A percentile compares a stretch with the other conserved stretches of the same genome.
These are phyloP conservation scores for Xylaria flabelliformis DNA, from an alignment of 495 filamentous ascomycete species.

Conservation along the genomic window DNA sequence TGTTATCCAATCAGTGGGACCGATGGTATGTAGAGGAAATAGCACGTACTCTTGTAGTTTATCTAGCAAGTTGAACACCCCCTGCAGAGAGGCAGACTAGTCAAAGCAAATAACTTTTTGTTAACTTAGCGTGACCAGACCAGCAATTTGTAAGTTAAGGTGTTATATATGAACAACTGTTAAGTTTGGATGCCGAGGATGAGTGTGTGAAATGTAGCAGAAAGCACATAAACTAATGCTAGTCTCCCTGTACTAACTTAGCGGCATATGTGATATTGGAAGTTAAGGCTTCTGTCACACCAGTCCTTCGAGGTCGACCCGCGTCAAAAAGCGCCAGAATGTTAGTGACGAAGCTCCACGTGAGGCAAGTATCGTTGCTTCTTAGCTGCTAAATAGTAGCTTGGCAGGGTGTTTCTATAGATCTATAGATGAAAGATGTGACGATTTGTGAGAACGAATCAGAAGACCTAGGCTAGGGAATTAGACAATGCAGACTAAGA, in stretches of 20 bases:
- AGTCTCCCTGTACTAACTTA: neutral
- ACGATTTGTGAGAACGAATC: conserved; percentile 11
- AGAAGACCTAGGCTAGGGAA: neutral
- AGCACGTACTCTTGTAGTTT: neutral
- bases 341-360: neutral
- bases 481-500: conserved; percentile 5
- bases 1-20: neutral
- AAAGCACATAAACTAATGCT: neutral
- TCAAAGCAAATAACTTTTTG: no score
- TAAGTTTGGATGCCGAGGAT: neutral
- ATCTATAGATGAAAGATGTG: neutral
- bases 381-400: neutral
- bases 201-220: neutral
- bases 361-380: neutral
- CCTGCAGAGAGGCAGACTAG: no score
- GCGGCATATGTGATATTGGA: neutral
- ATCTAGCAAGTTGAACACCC: neutral
- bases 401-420: neutral
- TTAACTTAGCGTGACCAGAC: neutral
- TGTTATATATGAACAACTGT: neutral
- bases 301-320: neutral
- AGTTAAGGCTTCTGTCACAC: neutral
- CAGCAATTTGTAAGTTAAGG: neutral
- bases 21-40: neutral
- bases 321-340: neutral